phyloP scores from a whole-genome alignment of 2,329 filamentous ascomycete genomes.

The Nakataea oryzae region DNA sequence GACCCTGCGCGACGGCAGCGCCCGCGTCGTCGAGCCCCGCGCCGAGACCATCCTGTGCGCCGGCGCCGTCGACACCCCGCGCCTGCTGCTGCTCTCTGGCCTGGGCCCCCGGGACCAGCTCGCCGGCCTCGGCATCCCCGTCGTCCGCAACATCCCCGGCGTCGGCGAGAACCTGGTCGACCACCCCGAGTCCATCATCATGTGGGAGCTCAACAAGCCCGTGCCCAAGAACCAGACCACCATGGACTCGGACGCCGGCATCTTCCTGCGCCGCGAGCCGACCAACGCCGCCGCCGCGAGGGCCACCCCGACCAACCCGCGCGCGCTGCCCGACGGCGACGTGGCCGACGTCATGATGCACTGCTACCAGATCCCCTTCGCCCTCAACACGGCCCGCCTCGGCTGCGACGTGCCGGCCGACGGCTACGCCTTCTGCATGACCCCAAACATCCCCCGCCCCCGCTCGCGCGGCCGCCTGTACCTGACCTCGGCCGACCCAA shows the following conservation, averaged over 20 bases:
- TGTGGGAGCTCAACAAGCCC: conserved; percentile 70
- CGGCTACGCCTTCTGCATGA: conserved; percentile 86
- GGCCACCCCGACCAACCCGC: conserved; percentile 34
- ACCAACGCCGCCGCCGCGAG: conserved; percentile 56
- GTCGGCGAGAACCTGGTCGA: conserved; percentile 53
- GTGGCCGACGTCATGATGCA: conserved; percentile 91
- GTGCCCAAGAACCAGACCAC: conserved; percentile 71
- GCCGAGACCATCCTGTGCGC: conserved; percentile 72
- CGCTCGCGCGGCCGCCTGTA: conserved; percentile 69
- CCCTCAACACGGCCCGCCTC: conserved; percentile 71
- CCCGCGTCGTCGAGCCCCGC: conserved; percentile 50
- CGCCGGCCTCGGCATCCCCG: conserved; percentile 38
- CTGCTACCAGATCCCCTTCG: conserved; percentile 92
- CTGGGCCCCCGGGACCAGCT: conserved; percentile 45
- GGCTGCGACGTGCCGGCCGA: conserved; percentile 46
- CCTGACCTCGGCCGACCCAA: conserved; percentile 65
- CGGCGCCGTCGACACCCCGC: conserved; percentile 72
- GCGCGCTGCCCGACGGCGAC: conserved; percentile 52
- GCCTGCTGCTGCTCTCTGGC: conserved; percentile 49
- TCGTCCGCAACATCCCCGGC: conserved; percentile 46
- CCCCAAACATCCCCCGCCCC: conserved; percentile 78
- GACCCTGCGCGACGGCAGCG: conserved; percentile 42
- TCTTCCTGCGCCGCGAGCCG: conserved; percentile 73
- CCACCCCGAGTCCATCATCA: conserved; percentile 50
- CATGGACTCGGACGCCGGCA: conserved; percentile 83